phyloP scores from a whole-genome alignment of 768 basidiomycete genomes.

The Boletus sensibilis region DNA sequence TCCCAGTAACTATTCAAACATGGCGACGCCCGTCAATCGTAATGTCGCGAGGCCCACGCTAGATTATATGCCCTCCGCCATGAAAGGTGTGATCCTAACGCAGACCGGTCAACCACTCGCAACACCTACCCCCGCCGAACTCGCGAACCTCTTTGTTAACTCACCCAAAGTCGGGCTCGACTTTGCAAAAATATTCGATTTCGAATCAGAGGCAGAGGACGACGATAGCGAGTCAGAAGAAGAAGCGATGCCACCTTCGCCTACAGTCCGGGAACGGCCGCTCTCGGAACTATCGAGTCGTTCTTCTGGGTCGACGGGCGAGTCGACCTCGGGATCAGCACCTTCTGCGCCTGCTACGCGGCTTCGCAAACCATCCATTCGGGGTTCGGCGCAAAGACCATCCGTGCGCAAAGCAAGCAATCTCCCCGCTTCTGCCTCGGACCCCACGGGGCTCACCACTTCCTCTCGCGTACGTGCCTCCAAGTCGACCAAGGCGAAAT shows the following conservation, averaged over 20 bases:
- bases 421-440: conserved; percentile 40
- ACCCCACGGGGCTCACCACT: conserved; percentile 36
- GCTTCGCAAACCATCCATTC: conserved; percentile 56
- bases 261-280: conserved; percentile 43
- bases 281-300: conserved; percentile 27
- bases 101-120: conserved; percentile 71
- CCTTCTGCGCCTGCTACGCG: conserved; percentile 42
- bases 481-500: conserved; percentile 19
- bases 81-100: conserved; percentile 79
- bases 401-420: conserved; percentile 19
- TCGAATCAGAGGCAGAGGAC: conserved; percentile 36
- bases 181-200: conserved; percentile 78
- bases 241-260: conserved; percentile 43
- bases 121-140: conserved; percentile 67
- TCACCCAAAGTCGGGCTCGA: conserved; percentile 72
- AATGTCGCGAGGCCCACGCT: conserved; percentile 23
- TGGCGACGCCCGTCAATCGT: conserved; percentile 54
- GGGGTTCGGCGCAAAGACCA: conserved; percentile 38
- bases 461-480: conserved; percentile 16
- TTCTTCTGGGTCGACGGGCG: conserved; percentile 29
- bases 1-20: conserved; percentile 19
- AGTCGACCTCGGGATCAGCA: conserved; percentile 21
- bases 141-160: conserved; percentile 63
- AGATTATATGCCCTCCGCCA: conserved; percentile 47
- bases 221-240: conserved; percentile 32